Percentiles rank a stretch among this genome's conserved stretches.
Evolutionary conservation across 2,329 filamentous ascomycete genomes (phyloP).

Genomic region (Talaromyces verruculosus): DNA sequence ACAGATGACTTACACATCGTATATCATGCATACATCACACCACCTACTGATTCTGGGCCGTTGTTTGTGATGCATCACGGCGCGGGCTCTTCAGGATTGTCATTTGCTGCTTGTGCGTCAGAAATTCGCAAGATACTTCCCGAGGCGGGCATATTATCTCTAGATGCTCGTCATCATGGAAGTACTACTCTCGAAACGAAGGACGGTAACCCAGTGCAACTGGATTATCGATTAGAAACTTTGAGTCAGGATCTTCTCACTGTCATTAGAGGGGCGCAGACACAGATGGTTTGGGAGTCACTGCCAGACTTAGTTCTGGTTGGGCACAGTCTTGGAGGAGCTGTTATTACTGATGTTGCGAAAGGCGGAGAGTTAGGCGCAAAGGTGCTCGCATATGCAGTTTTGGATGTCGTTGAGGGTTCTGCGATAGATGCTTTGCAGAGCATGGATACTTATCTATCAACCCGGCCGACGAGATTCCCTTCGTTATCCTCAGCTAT

Average conservation of each 20-base stretch:
- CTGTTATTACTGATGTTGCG: constrained; percentile 82
- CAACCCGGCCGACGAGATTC: constrained; percentile 76
- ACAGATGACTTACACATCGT: constrained; percentile 51
- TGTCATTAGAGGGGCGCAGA: constrained; percentile 66
- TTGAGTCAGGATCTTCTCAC: constrained; percentile 70
- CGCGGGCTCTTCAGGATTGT: constrained; percentile 87
- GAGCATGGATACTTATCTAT: constrained; percentile 90
- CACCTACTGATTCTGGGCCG: constrained; percentile 69
- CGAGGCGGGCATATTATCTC: constrained; percentile 75
- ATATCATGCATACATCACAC: constrained; percentile 86
- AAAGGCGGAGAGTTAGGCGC: constrained; percentile 64
- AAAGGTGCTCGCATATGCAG: constrained; percentile 77
- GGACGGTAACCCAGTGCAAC: constrained; percentile 36
- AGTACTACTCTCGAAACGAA: constrained; percentile 51
- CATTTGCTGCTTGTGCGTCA: constrained; percentile 77
- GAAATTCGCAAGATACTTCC: constrained; percentile 77
- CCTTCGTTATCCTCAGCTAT: constrained; percentile 75
- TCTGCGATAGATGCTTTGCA: constrained; percentile 92
- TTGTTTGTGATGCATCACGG: constrained; percentile 94
- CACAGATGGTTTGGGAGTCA: constrained; percentile 68
- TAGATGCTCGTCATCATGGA: constrained; percentile 87
- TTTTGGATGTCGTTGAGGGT: constrained; percentile 93
- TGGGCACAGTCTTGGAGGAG: constrained; percentile 89
- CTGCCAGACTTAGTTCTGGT: constrained; percentile 78
- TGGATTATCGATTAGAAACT: constrained; percentile 71